Evolutionary conservation across 768 basidiomycete species (phyloP).

Genomic region (Suillus hirtellus): DNA sequence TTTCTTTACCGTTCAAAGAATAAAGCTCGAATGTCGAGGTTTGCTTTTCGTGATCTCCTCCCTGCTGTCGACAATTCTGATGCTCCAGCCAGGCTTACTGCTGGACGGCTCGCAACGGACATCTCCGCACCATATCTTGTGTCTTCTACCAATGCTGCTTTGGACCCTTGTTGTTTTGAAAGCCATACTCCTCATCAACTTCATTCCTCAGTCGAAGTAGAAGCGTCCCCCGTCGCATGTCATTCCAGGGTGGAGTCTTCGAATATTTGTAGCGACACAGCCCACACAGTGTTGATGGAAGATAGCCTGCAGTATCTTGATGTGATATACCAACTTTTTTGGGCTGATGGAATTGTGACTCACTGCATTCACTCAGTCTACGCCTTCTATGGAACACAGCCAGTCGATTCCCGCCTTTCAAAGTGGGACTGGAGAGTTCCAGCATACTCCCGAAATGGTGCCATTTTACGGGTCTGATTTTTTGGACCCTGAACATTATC

Average conservation of each 20-base stretch:
- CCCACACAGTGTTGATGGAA: neutral
- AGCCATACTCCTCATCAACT: neutral
- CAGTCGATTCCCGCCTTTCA: neutral
- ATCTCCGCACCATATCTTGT: slow-evolving; percentile 7
- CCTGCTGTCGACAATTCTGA: slow-evolving; percentile 3
- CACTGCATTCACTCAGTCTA: neutral
- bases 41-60: neutral
- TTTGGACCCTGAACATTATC: slow-evolving; percentile 25
- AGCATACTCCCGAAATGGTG: slow-evolving; percentile 13
- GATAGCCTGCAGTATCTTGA: neutral
- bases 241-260: neutral
- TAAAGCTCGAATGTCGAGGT: neutral
- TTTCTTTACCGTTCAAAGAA: slow-evolving; percentile 5
- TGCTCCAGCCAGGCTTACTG: neutral
- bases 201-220: neutral
- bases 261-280: neutral
- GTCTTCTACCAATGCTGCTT: slow-evolving; percentile 11
- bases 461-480: slow-evolving; percentile 29
- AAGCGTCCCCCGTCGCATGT: neutral
- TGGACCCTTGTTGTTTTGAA: slow-evolving; percentile 8
- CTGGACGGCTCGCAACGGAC: neutral
- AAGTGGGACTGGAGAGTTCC: neutral
- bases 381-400: neutral
- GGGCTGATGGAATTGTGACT: neutral
- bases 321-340: neutral